A percentile compares a stretch with the other conserved stretches of the same genome.
Evolutionary conservation across 2,329 filamentous ascomycete genomes (phyloP).

Genomic region (Neofusicoccum cordaticola): DNA sequence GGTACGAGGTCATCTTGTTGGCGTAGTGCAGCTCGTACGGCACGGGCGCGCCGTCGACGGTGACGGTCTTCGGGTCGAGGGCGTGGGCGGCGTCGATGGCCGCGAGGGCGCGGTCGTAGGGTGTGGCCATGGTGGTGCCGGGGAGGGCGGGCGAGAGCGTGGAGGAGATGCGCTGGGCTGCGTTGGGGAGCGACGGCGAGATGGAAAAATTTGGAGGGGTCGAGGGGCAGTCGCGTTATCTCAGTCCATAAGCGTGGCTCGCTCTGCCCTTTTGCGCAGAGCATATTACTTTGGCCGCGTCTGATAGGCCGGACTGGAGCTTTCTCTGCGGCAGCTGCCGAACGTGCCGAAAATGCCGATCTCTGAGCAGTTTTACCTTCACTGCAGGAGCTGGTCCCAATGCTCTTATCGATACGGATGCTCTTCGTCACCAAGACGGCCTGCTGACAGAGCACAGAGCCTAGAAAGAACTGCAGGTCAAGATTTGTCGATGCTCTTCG

Average conservation of each 20-base stretch:
- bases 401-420: neutral
- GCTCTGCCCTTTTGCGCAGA: neutral
- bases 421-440: too few relatives aligned
- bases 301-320: neutral
- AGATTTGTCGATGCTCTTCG: neutral
- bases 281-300: slow-evolving; percentile 3
- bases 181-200: neutral
- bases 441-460: neutral
- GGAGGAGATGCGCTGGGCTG: neutral
- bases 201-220: neutral
- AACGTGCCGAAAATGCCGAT: neutral
- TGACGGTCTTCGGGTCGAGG: slow-evolving; percentile 61
- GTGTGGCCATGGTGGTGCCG: slow-evolving; percentile 15
- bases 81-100: slow-evolving; percentile 73
- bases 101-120: slow-evolving; percentile 51
- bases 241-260: neutral
- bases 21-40: slow-evolving; percentile 85
- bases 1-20: slow-evolving; percentile 72
- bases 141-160: neutral
- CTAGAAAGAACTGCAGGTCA: neutral
- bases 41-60: slow-evolving; percentile 38
- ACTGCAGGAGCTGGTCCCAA: too few relatives aligned
- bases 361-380: too few relatives aligned
- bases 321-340: neutral
- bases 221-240: neutral